Evolutionary conservation across 768 basidiomycete genomes (phyloP), one percentile per base, ranked within the genome.

Genomic region (Tremella yokohamensis): DNA sequence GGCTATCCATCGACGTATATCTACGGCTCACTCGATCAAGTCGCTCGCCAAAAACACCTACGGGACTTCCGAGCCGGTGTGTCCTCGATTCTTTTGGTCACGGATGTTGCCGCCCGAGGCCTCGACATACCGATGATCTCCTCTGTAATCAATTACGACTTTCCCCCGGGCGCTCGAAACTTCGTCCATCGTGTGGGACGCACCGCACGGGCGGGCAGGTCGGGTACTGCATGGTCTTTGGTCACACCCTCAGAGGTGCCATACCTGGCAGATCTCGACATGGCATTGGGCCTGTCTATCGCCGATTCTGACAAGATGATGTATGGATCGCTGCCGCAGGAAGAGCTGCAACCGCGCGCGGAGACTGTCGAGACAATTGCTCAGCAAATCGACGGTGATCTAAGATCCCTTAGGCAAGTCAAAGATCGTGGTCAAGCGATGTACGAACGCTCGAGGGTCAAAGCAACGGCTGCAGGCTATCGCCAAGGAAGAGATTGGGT

Each of bases 141-240:
- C 73, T 89, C 98, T 71, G 96, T 99, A 34, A 81, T 99, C 75
- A 99, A 99, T 76, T 99, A 93, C 76, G 96, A 99, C 68, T 97
- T 99, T 65, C 96, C 96, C 0, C 87, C 90, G 58, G 90, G 93
- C 20, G 85, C 91, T 1, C 81, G 93, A 56, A 85, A 96, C 11
- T 99, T 97, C 65, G 86, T 99, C 0, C 96, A 99, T 76, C 88
- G 96, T 57, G 94, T 98, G 20, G 96, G 96, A 47, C 84, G 96
- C 58, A 97, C 96, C 3, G 96, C 96, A 6, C 84, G 96, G 69
- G 94, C 94, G 1, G 96, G 96, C 13, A 82, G 92, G 54, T 86
- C 85, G 70, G 96, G 96, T 29, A 91, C 90, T 87, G 94, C 94
- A 1, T 97, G 90, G 89, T 91, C 89, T 2, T 90, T 99, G 70